Base-by-base conservation (phyloP, 352 stramenopile genomes). In the Globisporangium irregulare region DNA sequence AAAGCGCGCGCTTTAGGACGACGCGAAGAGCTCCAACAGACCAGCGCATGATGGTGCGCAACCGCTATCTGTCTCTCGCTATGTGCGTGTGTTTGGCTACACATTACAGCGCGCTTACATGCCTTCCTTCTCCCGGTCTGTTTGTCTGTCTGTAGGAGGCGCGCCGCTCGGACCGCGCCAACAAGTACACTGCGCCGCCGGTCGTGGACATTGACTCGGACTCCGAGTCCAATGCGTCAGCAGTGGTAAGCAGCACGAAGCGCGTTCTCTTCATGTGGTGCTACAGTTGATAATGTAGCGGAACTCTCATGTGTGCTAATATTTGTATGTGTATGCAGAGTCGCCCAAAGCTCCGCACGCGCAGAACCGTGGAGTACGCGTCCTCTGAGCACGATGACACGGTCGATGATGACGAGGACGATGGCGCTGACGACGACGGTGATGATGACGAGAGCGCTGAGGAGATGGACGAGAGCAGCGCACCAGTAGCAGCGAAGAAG, bases 391-490 rank as follows among this genome's bases (percentile, higher is more conserved):
- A 86, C 43, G 70, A 68, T 46, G 38, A 46, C 4, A 81, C 66
- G 7, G 76, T 79, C 0, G 72, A 77, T n/a, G 77, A 77, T n/a
- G 77, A 86, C 27, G 76, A 79, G 25, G 79, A 85, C 25, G 69
- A 76, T n/a, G 51, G 67, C 4, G 62, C 68, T 2, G 54, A 65
- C 29, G 29, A 32, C 29, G 29, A 32, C 29, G 76, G 76, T 18
- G 79, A 87, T 29, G 67, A 77, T 27, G 54, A 60, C 1, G 67
- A 73, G 5, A 73, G 76, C 15, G 71, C 66, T 0, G 71, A 76
- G 10, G 69, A 67, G 0, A 62, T 32, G n/a, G 73, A 76, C 1
- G 70, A 78, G 29, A 74, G 73, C 7, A 70, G 79, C 20, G 58
- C 59, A 5, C 14, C 34, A 9, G 15, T 41, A 24, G 12, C 55